phyloP scores from a whole-genome alignment of 305 asterid species.

The Fraxinus velutina region DNA sequence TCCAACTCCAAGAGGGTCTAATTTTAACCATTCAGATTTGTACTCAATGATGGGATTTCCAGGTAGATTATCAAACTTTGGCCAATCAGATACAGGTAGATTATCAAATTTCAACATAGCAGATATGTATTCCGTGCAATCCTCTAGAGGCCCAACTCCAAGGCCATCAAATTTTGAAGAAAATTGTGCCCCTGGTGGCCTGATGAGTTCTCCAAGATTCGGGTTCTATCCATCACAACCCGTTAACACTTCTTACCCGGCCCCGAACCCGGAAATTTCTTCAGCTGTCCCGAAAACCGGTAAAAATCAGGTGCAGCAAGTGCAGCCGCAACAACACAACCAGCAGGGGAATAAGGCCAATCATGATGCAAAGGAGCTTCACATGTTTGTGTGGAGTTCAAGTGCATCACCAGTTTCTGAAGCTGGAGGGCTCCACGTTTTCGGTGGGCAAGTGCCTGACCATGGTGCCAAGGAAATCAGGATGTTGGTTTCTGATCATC shows the following conservation, averaged over 20 bases:
- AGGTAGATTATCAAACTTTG: slow-evolving; percentile 82
- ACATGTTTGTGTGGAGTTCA: slow-evolving; percentile 98
- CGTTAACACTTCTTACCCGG: slow-evolving; percentile 62
- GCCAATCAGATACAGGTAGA: slow-evolving; percentile 66
- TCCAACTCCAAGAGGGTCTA: slow-evolving; percentile 53
- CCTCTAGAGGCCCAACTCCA: slow-evolving; percentile 87
- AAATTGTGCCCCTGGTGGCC: slow-evolving; percentile 58
- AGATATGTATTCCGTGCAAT: slow-evolving; percentile 80
- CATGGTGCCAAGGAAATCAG: slow-evolving; percentile 89
- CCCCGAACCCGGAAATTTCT: slow-evolving; percentile 88
- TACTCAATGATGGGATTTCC: slow-evolving; percentile 72
- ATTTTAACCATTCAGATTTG: slow-evolving; percentile 52
- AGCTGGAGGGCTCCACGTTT: slow-evolving; percentile 69
- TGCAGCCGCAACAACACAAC: slow-evolving; percentile 19
- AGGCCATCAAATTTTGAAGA: slow-evolving; percentile 90
- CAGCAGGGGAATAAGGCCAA: slow-evolving; percentile 37
- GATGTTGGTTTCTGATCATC: slow-evolving; percentile 63
- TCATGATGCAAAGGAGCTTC: slow-evolving; percentile 85
- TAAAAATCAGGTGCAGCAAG: slow-evolving; percentile 30
- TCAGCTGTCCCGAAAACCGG: slow-evolving; percentile 45
- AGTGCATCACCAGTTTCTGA: slow-evolving; percentile 97
- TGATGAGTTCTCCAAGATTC: slow-evolving; percentile 58
- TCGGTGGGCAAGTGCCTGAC: slow-evolving; percentile 77
- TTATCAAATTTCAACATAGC: slow-evolving; percentile 60
- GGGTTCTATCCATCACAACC: slow-evolving; percentile 57